phyloP scores from a whole-genome alignment of 2,329 filamentous ascomycete species.

The Sphaerostilbella broomeana region DNA sequence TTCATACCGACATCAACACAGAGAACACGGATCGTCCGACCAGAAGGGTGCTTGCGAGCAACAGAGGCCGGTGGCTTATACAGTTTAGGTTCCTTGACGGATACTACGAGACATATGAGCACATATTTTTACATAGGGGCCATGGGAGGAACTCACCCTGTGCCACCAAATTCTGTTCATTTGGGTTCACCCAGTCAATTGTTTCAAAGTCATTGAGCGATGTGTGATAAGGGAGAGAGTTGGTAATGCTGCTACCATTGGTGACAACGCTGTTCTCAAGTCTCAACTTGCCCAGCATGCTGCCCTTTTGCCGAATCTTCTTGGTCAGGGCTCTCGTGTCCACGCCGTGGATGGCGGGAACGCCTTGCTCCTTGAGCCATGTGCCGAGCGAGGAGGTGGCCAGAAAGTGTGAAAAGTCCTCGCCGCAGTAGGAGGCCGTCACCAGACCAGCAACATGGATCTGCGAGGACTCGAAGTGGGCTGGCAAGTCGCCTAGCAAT shows the following conservation, averaged over 20 bases:
- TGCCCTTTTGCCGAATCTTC: conserved; percentile 86
- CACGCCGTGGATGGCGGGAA: conserved; percentile 91
- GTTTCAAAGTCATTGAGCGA: conserved; percentile 57
- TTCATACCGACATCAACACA: conserved; percentile 97
- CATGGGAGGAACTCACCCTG: conserved; percentile 63
- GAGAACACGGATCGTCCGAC: conserved; percentile 77
- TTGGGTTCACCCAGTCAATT: conserved; percentile 86
- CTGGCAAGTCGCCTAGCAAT: conserved; percentile 77
- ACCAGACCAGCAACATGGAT: conserved; percentile 94
- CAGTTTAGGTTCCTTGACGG: conserved; percentile 76
- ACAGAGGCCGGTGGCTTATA: conserved; percentile 70
- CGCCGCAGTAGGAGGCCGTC: conserved; percentile 83
- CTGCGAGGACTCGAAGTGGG: conserved; percentile 84
- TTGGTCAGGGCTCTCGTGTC: conserved; percentile 93
- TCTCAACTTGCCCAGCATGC: conserved; percentile 89
- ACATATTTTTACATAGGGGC: conserved; percentile 18
- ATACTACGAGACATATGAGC: conserved; percentile 59
- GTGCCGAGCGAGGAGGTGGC: conserved; percentile 82
- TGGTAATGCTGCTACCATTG: conserved; percentile 40
- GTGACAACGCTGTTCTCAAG: conserved; percentile 50
- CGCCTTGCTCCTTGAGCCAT: conserved; percentile 93
- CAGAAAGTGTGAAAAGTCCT: conserved; percentile 92
- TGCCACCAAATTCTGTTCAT: conserved; percentile 84
- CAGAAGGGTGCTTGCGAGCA: conserved; percentile 79
- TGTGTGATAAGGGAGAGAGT: conserved; percentile 23